Base-by-base conservation (phyloP, 208 protist genomes). In the Leptomonas pyrrhocoris region DNA sequence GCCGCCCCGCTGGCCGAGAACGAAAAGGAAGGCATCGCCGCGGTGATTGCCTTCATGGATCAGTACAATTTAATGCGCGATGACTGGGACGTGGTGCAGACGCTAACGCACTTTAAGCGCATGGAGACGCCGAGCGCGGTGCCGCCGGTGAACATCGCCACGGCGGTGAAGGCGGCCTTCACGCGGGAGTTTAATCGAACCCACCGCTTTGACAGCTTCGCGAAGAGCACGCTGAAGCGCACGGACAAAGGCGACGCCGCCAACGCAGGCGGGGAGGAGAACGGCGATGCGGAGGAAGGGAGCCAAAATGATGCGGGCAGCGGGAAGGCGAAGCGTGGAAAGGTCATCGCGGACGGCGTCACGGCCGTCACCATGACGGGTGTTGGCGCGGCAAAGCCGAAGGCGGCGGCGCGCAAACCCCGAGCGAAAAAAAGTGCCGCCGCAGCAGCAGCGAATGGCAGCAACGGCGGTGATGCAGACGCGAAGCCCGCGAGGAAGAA, bases 61-160 rank as follows among this genome's bases (percentile, higher is more conserved):
- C 64, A 79, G 70, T 97, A 98, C 73, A 60, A 80, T 68, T 73
- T 98, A 36, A 82, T 89, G 80, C 85, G 92, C 25, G 88, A 96
- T 61, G 94, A 98, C 79, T 97, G 88, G 85, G 94, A 98, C 48
- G 88, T 96, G 43, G 78, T 96, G 56, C 88, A 94, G 66, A 75
- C 63, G 27, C 56, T 93, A 2, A 42, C 78, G 2, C 85, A 92
- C 58, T 96, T 83, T 68, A 94, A 94, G 78, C 78, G 84, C 53
- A 91, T 89, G 83, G 66, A 68, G 51, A 63, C 67, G 12, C 63
- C 78, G 13, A 57, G 68, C 66, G 48, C 55, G 27, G 62, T 28
- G 28, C 51, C 53, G 13, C 59, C 30, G n/a, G 74, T 68, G 15
- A 73, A 55, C 50, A 93, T 96, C 53, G 60, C 77, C n/a, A 84